phyloP scores from a whole-genome alignment of 2,329 filamentous ascomycete species.

The Boeremia exigua region DNA sequence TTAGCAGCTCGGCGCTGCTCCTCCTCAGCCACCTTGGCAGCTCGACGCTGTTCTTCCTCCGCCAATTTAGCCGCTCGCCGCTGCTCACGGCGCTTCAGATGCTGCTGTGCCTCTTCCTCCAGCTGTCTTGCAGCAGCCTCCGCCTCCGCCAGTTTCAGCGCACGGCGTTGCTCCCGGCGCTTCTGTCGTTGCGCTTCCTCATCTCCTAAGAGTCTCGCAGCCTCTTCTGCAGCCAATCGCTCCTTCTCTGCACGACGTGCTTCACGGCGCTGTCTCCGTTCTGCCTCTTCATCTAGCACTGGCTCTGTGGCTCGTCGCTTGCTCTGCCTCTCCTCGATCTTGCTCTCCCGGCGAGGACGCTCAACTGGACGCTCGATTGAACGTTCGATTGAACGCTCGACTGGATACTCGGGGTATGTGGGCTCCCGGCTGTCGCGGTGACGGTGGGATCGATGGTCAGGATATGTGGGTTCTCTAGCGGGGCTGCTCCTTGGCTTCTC shows the following conservation, averaged over 20 bases:
- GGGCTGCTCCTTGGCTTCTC: conserved; percentile 17
- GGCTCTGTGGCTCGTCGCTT: conserved; percentile 36
- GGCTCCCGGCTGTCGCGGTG: conserved; percentile 38
- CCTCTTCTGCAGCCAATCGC: conserved; percentile 35
- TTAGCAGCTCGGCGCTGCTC: conserved; percentile 34
- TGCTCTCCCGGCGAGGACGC: conserved; percentile 32
- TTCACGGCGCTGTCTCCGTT: conserved; percentile 37
- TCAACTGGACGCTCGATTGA: conserved; percentile 31
- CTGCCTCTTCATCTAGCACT: conserved; percentile 35
- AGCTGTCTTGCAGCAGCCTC: conserved; percentile 25
- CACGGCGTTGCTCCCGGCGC: conserved; percentile 38
- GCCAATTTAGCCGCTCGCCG: conserved; percentile 8
- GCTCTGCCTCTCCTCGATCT: conserved; percentile 35
- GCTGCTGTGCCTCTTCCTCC: conserved; percentile 29
- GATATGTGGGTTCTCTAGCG: conserved; percentile 36
- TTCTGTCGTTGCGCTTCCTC: conserved; percentile 33
- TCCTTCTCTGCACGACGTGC: conserved; percentile 37
- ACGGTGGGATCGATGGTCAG: conserved; percentile 35
- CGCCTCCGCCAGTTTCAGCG: conserved; percentile 32
- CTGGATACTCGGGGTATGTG: conserved; percentile 36
- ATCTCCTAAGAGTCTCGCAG: conserved; percentile 27
- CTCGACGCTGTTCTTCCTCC: conserved; percentile 4
- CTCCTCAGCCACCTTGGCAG: conserved; percentile 33
- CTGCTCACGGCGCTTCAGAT: conserved; percentile 34
- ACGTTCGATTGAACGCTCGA: conserved; percentile 10